Evolutionary conservation across 1,284 basidiomycete genomes (phyloP).

Genomic region (Porphyrellus sp.): DNA sequence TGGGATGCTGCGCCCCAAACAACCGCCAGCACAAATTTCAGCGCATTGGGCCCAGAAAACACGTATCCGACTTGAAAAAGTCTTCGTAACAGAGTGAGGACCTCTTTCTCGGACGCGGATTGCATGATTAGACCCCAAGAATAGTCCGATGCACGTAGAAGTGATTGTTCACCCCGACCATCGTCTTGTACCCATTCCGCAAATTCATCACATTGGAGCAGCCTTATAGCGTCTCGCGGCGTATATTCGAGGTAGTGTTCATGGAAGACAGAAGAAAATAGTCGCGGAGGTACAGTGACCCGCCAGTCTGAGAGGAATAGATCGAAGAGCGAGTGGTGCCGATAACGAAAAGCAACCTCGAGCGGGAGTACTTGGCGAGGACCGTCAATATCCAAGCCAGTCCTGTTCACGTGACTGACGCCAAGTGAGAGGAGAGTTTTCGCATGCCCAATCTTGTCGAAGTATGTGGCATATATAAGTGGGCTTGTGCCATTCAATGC

Average conservation of each 20-base stretch:
- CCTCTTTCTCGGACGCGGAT: neutral
- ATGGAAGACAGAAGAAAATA: neutral
- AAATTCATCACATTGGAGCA: conserved; percentile 4
- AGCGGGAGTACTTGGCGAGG: neutral
- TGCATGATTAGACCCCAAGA: neutral
- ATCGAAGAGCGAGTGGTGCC: neutral
- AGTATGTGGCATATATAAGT: conserved; percentile 5
- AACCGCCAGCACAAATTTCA: neutral
- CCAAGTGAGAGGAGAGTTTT: neutral
- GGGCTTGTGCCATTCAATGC: neutral
- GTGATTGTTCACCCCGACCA: neutral
- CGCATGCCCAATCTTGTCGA: conserved; percentile 1
- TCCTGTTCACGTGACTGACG: neutral
- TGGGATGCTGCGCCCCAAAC: no score
- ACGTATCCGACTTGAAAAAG: conserved; percentile 2
- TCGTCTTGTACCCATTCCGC: conserved; percentile 3
- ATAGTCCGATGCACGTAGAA: neutral
- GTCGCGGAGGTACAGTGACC: neutral
- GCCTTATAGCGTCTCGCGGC: neutral
- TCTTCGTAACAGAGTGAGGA: neutral
- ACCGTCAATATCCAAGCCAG: neutral
- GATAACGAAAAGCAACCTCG: neutral
- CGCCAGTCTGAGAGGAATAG: neutral
- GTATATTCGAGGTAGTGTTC: neutral
- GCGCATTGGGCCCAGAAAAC: neutral